Evolutionary conservation across 768 basidiomycete genomes (phyloP), one percentile per base, ranked within the genome.

Genomic region (Pisolithus sp.): DNA sequence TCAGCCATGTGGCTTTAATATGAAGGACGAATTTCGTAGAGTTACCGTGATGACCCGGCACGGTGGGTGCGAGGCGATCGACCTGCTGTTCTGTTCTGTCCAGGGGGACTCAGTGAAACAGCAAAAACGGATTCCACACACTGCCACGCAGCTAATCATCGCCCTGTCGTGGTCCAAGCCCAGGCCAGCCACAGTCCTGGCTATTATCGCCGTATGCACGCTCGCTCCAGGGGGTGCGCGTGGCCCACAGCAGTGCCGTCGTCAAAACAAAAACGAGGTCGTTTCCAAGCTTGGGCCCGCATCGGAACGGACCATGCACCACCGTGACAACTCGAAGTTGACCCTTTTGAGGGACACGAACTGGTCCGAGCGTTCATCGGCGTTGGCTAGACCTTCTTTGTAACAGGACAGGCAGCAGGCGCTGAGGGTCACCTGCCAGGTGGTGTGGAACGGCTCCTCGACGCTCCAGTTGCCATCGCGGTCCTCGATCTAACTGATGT

Each of bases 1-100:
- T 34, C 30, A 10, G 36, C 52, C 52, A 53, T 53, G 52, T 49
- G 50, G 44, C n/a, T n/a, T 43, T 48, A 30, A 48, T 48, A 48
- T 7, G 15, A 8, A 23, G 42, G 15, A 38, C 26, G 4, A 8
- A 46, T 51, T 46, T 34, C 46, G 28, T 28, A 30, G 15, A 38
- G 48, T 45, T 31, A 13, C 41, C 26, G 37, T 44, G 24, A 48
- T 30, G 23, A 45, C 5, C 42, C 34, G 30, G 44, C 44, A 44
- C 46, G 53, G 53, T 28, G 28, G 45, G n/a, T 24, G 51, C 26
- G 30, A 52, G 51, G 45, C 45, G 34, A 42, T 43, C 48, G 23
- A 17, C 38, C 15, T 30, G 20, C 39, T 54, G 51, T 41, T 55
- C 61, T 54, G 55, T 13, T 23, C 23, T 20, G 9, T 20, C 10